A percentile compares a stretch with the other conserved stretches of the same genome.
Conservation (phyloP, 805 yeast species). For the Debaryomyces castellii region DNA sequence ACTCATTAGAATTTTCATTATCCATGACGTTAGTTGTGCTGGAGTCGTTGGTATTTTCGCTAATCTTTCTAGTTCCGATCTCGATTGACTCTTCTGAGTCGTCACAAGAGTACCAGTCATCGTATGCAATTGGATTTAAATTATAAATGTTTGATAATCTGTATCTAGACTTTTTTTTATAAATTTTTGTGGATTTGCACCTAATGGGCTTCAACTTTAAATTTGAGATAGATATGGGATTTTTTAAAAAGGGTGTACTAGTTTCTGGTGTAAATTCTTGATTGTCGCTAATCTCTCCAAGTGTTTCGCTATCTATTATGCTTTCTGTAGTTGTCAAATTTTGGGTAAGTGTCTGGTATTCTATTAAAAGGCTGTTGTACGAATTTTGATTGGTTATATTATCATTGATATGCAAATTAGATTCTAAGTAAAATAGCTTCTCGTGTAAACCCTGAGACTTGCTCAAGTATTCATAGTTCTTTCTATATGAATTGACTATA, state of each 20-base stretch:
- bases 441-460: constrained; percentile 31
- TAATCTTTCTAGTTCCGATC: neutral
- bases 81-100: neutral
- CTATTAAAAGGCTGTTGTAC: constrained; percentile 27
- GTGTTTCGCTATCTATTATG: neutral
- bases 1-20: constrained; percentile 1
- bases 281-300: neutral
- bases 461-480: constrained; percentile 21
- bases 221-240: constrained; percentile 32
- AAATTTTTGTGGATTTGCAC: constrained; percentile 29
- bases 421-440: constrained; percentile 33
- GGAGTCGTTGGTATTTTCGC: neutral
- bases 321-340: constrained; percentile 13
- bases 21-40: constrained; percentile 7
- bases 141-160: constrained; percentile 38
- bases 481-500: constrained; percentile 18
- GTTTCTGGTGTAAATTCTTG: neutral
- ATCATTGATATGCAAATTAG: constrained; percentile 31
- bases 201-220: constrained; percentile 40
- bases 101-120: constrained; percentile 6
- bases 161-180: constrained; percentile 42
- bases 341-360: constrained; percentile 24
- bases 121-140: constrained; percentile 32
- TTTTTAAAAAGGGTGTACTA: constrained; percentile 9
- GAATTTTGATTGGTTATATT: constrained; percentile 28